phyloP scores from a whole-genome alignment of 305 asterid genomes.

The Euphrasia arctica region DNA sequence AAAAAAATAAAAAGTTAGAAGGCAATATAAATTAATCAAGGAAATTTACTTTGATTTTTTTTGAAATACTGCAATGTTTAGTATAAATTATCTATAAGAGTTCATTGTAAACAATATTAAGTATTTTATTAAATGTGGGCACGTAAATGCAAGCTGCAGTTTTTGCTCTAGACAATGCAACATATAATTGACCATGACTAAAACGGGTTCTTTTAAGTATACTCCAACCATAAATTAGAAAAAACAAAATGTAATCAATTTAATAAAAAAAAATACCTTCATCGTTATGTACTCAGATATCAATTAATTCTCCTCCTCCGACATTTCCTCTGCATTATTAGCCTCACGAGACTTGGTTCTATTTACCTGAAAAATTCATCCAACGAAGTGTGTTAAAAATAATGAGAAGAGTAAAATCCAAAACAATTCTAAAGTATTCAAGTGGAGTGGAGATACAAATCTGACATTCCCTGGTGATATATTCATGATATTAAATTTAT shows the following conservation, averaged over 20 bases:
- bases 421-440: background rate
- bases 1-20: too few relatives aligned
- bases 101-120: too few relatives aligned
- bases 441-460: background rate
- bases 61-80: too few relatives aligned
- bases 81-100: too few relatives aligned
- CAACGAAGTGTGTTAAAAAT: background rate
- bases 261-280: slow-evolving; percentile 40
- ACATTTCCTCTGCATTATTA: slow-evolving; percentile 29
- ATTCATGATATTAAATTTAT: background rate
- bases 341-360: slow-evolving; percentile 55
- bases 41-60: too few relatives aligned
- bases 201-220: too few relatives aligned
- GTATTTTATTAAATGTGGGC: too few relatives aligned
- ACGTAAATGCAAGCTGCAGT: too few relatives aligned
- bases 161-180: too few relatives aligned
- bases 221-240: slow-evolving; percentile 2
- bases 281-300: slow-evolving; percentile 35
- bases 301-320: slow-evolving; percentile 34
- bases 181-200: too few relatives aligned
- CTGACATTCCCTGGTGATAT: slow-evolving; percentile 2
- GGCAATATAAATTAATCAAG: too few relatives aligned
- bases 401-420: slow-evolving; percentile 5
- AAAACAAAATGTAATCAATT: background rate
- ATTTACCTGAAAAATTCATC: slow-evolving; percentile 49